Evolutionary conservation across 2,329 filamentous ascomycete species (phyloP).

Genomic region (Pseudopithomyces chartarum): DNA sequence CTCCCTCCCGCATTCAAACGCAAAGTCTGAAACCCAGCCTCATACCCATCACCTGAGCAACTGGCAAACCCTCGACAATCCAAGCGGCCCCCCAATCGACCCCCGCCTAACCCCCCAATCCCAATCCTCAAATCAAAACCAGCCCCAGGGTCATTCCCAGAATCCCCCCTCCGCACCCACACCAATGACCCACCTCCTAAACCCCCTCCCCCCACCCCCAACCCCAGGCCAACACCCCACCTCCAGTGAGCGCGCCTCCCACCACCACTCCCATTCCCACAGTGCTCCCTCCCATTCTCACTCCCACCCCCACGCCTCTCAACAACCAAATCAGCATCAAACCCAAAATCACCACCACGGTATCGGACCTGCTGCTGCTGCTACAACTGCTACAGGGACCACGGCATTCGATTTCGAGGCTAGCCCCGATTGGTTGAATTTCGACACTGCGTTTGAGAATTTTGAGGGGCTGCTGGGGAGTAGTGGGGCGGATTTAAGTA

Average conservation of each 20-base stretch:
- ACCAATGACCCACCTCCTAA: constrained; percentile 36
- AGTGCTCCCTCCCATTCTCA: too few species aligned
- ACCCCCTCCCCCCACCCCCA: constrained; percentile 28
- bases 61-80: constrained; percentile 24
- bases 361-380: not conserved
- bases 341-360: too few species aligned
- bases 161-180: constrained; percentile 16
- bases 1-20: constrained; percentile 23
- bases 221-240: constrained; percentile 44
- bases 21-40: constrained; percentile 18
- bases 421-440: constrained; percentile 46
- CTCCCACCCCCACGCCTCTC: too few species aligned
- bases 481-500: constrained; percentile 44
- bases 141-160: too few species aligned
- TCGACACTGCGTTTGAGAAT: constrained; percentile 47
- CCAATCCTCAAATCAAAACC: too few species aligned
- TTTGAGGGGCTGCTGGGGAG: constrained; percentile 46
- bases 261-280: not conserved
- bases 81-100: constrained; percentile 30
- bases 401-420: constrained; percentile 36
- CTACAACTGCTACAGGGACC: constrained; percentile 15
- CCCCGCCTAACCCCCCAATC: constrained; percentile 29
- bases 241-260: constrained; percentile 38
- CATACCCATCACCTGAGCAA: constrained; percentile 17
- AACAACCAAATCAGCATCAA: too few species aligned